Evolutionary conservation across 2,329 filamentous ascomycete species (phyloP).

Genomic region (Colletotrichum tropicale): DNA sequence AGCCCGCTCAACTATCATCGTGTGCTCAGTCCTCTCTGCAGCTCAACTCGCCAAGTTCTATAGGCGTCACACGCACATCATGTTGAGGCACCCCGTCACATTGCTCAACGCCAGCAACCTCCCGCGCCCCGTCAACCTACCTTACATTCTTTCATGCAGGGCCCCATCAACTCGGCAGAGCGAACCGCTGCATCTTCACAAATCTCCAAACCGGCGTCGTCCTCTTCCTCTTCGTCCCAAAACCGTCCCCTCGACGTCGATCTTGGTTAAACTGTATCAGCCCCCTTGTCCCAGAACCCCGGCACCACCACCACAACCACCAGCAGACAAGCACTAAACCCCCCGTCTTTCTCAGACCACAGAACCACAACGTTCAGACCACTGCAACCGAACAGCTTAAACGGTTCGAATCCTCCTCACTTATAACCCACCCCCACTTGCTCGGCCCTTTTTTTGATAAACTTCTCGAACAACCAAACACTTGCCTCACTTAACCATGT

Average conservation of each 20-base stretch:
- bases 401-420: neutral
- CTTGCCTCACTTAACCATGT: neutral
- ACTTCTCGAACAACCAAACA: neutral
- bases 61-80: neutral
- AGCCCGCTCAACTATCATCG: neutral
- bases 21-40: neutral
- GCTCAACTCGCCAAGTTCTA: neutral
- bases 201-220: neutral
- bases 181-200: neutral
- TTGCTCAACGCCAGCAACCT: neutral
- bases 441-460: neutral
- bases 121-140: neutral
- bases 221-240: neutral
- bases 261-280: slow-evolving; percentile 8
- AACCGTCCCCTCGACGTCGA: slow-evolving; percentile 10
- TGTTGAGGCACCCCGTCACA: neutral
- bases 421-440: neutral
- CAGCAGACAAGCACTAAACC: neutral
- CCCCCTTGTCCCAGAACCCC: neutral
- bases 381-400: neutral
- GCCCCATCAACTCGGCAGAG: neutral
- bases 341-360: neutral
- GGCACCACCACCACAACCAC: neutral
- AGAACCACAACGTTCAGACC: neutral
- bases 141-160: neutral